Evolutionary conservation across 139 green algal species (phyloP).

Genomic region (Spirogloea muscicola): DNA sequence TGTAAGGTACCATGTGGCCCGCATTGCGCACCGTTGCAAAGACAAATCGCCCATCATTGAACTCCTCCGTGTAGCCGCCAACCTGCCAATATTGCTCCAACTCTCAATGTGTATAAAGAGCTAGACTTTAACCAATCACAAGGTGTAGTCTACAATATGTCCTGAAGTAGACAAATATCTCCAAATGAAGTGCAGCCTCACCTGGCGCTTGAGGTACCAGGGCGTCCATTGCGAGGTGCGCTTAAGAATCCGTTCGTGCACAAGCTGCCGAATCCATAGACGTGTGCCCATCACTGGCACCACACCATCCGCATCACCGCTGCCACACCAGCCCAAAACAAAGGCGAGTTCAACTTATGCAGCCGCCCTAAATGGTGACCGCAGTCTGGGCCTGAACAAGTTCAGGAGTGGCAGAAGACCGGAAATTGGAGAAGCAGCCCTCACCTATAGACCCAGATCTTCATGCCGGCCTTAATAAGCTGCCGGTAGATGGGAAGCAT

Average conservation of each 20-base stretch:
- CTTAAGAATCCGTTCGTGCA: background rate
- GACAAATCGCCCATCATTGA: conserved; percentile 54
- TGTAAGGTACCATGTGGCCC: conserved; percentile 75
- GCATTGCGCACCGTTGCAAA: conserved; percentile 71
- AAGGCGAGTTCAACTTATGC: too few relatives aligned
- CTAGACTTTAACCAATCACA: too few relatives aligned
- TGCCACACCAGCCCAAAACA: background rate
- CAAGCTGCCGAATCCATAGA: background rate
- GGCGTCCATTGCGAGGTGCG: background rate
- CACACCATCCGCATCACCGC: conserved; percentile 10
- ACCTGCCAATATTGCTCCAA: too few relatives aligned
- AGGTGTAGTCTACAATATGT: too few relatives aligned
- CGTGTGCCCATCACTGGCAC: conserved; percentile 12
- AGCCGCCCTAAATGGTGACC: too few relatives aligned
- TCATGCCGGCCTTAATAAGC: background rate
- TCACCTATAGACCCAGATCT: conserved; percentile 1
- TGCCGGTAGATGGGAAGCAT: conserved; percentile 1
- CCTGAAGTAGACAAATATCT: too few relatives aligned
- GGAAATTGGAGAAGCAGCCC: too few relatives aligned
- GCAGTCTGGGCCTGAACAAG: too few relatives aligned
- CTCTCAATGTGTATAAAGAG: too few relatives aligned
- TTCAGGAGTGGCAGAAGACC: too few relatives aligned
- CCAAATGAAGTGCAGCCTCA: too few relatives aligned
- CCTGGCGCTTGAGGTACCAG: background rate
- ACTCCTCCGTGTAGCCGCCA: conserved; percentile 56